Evolutionary conservation across 1,139 yeast genomes (phyloP), one percentile per base, ranked within the genome.

Genomic region (Candida smagusa): DNA sequence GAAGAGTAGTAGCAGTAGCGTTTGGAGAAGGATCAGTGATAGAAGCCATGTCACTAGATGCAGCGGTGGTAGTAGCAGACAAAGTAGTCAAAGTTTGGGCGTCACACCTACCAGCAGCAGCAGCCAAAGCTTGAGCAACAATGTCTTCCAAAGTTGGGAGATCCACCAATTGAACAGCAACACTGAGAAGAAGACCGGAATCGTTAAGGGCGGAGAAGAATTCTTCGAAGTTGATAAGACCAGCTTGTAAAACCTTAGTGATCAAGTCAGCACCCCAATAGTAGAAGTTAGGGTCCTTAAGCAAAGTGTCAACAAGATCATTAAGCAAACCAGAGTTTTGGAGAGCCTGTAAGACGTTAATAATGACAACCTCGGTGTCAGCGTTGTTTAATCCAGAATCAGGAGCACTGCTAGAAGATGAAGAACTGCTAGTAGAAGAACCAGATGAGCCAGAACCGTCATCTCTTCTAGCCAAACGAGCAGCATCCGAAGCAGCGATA

Each of bases 111-210:
- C 69, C 69, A 40, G 62, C 58, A 28, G 72, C 72, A 46, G 74
- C 75, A 47, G 72, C 72, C 54, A 70, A 67, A 30, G 75, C 74
- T 43, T 64, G 70, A 43, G 65, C 65, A 42, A 66, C 58, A 38
- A 69, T 66, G 12, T 71, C 59, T 54, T 65, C 56, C 46, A 70
- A 65, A 25, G 74, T 69, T 33, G 53, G 56, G 35, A 68, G 40
- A 50, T 61, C 68, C 52, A 70, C 65, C 62, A 70, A 68, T 41
- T 62, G 61, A 47, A 65, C 48, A 52, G 69, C 52, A 40, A 70
- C 51, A 13, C 65, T 53, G 29, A 69, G 64, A 41, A 69, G 56
- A 48, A 68, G 63, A 36, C 73, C 73, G 35, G 75, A 70, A 22
- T 59, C 55, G 27, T 48, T 39, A 31, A 70, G 43, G 32, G 65